These are phyloP conservation scores for Cryomyces antarcticus DNA, from an alignment of 495 filamentous ascomycete genomes.

Conservation along the genomic window DNA sequence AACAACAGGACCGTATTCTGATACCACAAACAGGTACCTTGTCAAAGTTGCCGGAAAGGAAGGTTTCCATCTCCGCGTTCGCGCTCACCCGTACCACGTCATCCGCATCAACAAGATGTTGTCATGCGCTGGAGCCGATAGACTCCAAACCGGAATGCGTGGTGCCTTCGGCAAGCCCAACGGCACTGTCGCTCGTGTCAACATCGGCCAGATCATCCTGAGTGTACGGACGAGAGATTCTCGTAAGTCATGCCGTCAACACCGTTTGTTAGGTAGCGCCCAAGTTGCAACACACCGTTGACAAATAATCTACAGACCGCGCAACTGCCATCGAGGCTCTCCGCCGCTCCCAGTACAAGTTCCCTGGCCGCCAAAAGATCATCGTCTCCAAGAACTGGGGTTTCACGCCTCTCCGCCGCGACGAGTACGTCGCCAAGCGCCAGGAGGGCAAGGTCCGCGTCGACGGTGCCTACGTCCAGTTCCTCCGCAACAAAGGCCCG, in stretches of 20 bases:
- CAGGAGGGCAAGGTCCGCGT: slow-evolving; percentile 72
- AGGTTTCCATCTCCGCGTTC: slow-evolving; percentile 95
- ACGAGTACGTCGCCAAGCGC: slow-evolving; percentile 89
- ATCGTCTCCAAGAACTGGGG: slow-evolving; percentile 99
- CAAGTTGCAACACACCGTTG: no score
- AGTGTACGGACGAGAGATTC: slow-evolving; percentile 89
- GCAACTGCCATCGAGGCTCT: slow-evolving; percentile 92
- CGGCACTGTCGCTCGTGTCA: slow-evolving; percentile 92
- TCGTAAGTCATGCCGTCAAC: slow-evolving; percentile 25
- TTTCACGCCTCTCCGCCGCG: slow-evolving; percentile 91
- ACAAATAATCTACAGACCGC: slow-evolving; percentile 33
- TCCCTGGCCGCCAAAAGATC: slow-evolving; percentile 99
- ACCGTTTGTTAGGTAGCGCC: no score
- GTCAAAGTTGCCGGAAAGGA: slow-evolving; percentile 97
- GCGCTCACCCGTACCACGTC: slow-evolving; percentile 97
- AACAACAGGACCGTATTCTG: neutral
- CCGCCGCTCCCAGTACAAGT: slow-evolving; percentile 98
- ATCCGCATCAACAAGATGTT: slow-evolving; percentile 99
- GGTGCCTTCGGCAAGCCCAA: slow-evolving; percentile 99
- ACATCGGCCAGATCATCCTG: slow-evolving; percentile 96
- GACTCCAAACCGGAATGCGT: slow-evolving; percentile 99
- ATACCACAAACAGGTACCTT: slow-evolving; percentile 41
- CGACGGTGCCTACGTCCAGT: slow-evolving; percentile 98
- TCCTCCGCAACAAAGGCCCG: slow-evolving; percentile 76
- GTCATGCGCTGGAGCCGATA: slow-evolving; percentile 98